These are phyloP conservation scores for Tetradesmus lagerheimii DNA, from an alignment of 139 green algal genomes.

Conservation along the genomic window DNA sequence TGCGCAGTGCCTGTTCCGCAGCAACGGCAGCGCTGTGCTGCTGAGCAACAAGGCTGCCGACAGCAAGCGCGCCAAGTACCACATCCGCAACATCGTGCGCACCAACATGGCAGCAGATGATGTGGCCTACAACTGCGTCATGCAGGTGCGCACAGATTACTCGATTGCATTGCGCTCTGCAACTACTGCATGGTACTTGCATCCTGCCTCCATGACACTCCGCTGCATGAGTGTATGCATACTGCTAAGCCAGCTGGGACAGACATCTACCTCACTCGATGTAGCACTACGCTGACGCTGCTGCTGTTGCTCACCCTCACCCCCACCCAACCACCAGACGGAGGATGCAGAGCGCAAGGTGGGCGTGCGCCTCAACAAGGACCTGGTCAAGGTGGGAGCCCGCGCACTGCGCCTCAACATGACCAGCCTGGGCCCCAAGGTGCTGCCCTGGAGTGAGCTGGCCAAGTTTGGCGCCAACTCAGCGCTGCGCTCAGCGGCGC, in stretches of 20 bases:
- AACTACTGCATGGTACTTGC: too few species aligned
- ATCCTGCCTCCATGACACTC: too few species aligned
- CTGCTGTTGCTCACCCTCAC: neutral
- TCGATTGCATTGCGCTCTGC: too few species aligned
- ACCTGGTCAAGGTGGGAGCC: conserved; percentile 94
- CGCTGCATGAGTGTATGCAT: too few species aligned
- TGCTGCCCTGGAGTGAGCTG: conserved; percentile 89
- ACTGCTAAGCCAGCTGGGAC: too few species aligned
- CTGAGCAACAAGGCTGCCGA: conserved; percentile 68
- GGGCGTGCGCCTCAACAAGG: conserved; percentile 88
- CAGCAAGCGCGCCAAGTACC: conserved; percentile 61
- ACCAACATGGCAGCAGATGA: conserved; percentile 95
- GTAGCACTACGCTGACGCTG: too few species aligned
- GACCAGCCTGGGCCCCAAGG: conserved; percentile 91
- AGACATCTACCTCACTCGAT: neutral
- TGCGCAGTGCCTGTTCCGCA: conserved; percentile 29
- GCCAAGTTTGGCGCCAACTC: conserved; percentile 91
- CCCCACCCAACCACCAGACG: neutral
- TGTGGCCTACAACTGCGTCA: conserved; percentile 89
- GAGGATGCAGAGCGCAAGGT: conserved; percentile 75
- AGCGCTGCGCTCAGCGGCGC: conserved; percentile 79
- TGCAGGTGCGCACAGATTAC: conserved; percentile 56
- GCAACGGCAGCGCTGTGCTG: conserved; percentile 83
- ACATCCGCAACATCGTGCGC: conserved; percentile 74
- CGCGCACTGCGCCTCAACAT: conserved; percentile 87